Conservation (phyloP, 202 grass and related monocot genomes). For the Panicum virgatum region DNA sequence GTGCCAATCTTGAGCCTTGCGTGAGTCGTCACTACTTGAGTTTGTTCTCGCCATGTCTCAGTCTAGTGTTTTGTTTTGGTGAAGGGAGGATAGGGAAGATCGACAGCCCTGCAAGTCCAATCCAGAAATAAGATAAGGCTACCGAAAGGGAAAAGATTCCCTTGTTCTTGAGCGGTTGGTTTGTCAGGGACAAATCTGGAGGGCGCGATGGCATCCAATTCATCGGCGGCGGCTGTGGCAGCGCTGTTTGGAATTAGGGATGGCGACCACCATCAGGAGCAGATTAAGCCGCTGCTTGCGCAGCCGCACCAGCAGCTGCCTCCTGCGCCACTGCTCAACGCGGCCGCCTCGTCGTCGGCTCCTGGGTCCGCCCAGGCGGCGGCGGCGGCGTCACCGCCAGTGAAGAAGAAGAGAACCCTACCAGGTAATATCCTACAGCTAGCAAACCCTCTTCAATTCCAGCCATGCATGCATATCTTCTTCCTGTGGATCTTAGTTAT, state of each 20-base stretch:
- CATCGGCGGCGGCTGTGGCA: slow-evolving; percentile 51
- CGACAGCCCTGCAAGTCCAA: slow-evolving; percentile 6
- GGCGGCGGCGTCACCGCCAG: slow-evolving; percentile 39
- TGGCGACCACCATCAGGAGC: slow-evolving; percentile 46
- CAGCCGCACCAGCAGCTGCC: slow-evolving; percentile 38
- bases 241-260: slow-evolving; percentile 54
- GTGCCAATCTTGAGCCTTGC: slow-evolving; percentile 35
- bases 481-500: slow-evolving; percentile 4
- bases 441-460: slow-evolving; percentile 38
- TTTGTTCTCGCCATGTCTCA: slow-evolving; percentile 39
- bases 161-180: neutral
- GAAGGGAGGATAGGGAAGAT: slow-evolving; percentile 28
- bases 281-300: slow-evolving; percentile 48
- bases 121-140: slow-evolving; percentile 18
- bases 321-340: slow-evolving; percentile 13
- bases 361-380: slow-evolving; percentile 24
- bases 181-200: slow-evolving; percentile 36
- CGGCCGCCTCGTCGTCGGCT: slow-evolving; percentile 15
- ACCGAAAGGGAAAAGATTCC: slow-evolving; percentile 37
- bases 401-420: slow-evolving; percentile 92
- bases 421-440: slow-evolving; percentile 65
- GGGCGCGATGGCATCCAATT: slow-evolving; percentile 55
- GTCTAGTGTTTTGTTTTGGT: slow-evolving; percentile 30
- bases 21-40: neutral
- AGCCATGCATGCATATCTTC: slow-evolving; percentile 24